Conservation (phyloP, 345 rosid species). For the Eucalyptus melliodora region DNA sequence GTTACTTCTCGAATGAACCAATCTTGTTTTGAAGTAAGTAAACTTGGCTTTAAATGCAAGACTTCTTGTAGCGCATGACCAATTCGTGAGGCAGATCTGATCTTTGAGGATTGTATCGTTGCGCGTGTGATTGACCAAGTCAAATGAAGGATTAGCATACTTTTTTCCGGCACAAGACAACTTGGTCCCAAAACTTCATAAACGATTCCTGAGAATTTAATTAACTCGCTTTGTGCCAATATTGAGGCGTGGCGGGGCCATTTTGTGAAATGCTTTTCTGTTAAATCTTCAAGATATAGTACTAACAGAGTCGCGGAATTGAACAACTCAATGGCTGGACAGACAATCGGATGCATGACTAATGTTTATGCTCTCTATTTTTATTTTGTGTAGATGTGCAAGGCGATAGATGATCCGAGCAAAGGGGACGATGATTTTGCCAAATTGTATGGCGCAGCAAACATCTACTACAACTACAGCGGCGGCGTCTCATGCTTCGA, state of each 20-base stretch:
- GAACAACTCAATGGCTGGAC: background rate
- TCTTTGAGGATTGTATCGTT: background rate
- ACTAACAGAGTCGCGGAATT: background rate
- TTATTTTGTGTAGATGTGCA: slow-evolving; percentile 36
- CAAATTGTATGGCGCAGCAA: slow-evolving; percentile 36
- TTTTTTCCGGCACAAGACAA: background rate
- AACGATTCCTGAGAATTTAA: background rate
- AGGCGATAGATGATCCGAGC: slow-evolving; percentile 37
- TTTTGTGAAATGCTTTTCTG: background rate
- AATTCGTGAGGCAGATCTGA: background rate
- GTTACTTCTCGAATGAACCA: background rate
- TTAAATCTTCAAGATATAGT: background rate
- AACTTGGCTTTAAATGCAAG: background rate
- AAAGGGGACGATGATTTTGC: slow-evolving; percentile 27
- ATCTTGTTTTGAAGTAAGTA: background rate
- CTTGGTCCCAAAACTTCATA: background rate
- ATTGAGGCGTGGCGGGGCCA: background rate
- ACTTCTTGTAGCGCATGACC: background rate
- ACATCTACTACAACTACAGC: slow-evolving; percentile 32
- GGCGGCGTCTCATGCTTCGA: slow-evolving; percentile 35
- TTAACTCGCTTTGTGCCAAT: background rate
- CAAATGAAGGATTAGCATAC: background rate
- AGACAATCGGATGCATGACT: background rate
- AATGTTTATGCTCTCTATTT: background rate
- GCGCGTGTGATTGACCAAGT: background rate